Evolutionary conservation across 2,329 filamentous ascomycete genomes (phyloP).

Genomic region (Seiridium unicorne): DNA sequence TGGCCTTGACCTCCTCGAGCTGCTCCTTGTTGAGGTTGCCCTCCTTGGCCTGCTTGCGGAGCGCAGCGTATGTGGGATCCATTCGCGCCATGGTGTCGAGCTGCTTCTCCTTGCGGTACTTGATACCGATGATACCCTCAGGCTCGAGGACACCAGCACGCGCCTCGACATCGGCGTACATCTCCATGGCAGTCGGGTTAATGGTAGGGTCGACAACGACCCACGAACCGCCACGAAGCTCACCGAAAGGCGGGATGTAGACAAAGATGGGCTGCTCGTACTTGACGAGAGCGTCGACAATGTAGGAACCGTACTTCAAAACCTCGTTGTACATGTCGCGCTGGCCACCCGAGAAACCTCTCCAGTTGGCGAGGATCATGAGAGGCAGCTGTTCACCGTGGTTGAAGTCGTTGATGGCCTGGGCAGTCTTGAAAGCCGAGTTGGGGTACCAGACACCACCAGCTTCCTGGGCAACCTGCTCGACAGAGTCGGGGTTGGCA

Average conservation of each 20-base stretch:
- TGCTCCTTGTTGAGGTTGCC: conserved; percentile 70
- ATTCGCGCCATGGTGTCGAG: conserved; percentile 95
- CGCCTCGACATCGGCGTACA: conserved; percentile 95
- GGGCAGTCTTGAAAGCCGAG: conserved; percentile 98
- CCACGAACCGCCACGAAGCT: conserved; percentile 98
- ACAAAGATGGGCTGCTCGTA: conserved; percentile 99
- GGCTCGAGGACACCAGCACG: conserved; percentile 97
- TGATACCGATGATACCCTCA: conserved; percentile 97
- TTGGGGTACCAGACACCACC: conserved; percentile 99
- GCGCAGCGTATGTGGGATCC: conserved; percentile 76
- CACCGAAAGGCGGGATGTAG: conserved; percentile 95
- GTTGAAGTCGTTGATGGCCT: conserved; percentile 99
- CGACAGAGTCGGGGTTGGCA: conserved; percentile 96
- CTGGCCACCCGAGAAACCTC: conserved; percentile 99
- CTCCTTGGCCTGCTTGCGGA: conserved; percentile 75
- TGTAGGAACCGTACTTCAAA: conserved; percentile 98
- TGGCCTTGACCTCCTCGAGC: conserved; percentile 73
- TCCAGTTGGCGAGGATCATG: conserved; percentile 99
- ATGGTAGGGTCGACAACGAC: conserved; percentile 98
- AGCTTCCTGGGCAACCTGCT: conserved; percentile 91
- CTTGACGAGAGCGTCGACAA: conserved; percentile 96
- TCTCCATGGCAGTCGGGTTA: conserved; percentile 95
- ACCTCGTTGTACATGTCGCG: conserved; percentile 99
- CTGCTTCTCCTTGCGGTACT: conserved; percentile 96
- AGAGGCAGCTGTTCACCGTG: conserved; percentile 95